Base-by-base conservation (phyloP, 1,284 basidiomycete genomes). In the Wolfiporia cocos region DNA sequence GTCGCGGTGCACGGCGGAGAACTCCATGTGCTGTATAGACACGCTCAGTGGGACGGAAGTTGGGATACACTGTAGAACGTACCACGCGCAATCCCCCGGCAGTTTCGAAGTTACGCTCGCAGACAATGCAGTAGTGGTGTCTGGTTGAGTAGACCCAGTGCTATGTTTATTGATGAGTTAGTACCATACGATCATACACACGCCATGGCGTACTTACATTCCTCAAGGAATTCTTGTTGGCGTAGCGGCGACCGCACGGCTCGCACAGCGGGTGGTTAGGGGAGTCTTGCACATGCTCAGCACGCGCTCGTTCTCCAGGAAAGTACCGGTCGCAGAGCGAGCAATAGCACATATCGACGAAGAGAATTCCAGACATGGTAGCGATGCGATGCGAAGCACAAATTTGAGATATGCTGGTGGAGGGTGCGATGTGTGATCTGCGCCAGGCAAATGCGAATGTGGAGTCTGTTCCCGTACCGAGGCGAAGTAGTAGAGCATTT, bases 311-410 rank as follows among this genome's bases (percentile, higher is more conserved):
- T 9, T 50, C 37, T 17, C 44, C 42, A 19, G 48, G 48, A 43
- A 61, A 61, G 46, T 59, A 57, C 32, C 44, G 43, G 42, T 61
- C 59, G 46, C 59, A 61, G 19, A 59, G 39, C 34, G 56, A 49
- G 48, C 59, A 61, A 48, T 61, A 61, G 23, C 43, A 42, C 42
- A 51, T 38, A 26, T 53, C 48, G 41, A 43, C 34, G 44, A 47
- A 48, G 39, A 47, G 23, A 12, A 46, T 7, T 20, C 50, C 41
- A 24, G 48, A 39, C 47, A 55, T 54, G 12, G 29, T 15, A 9
- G 32, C 7, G 14, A 34, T 33, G 14, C 20, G 26, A 12, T 18
- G 22, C n/a, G n/a, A n/a, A n/a, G n/a, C n/a, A n/a, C n/a, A n/a
- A n/a, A n/a, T n/a, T n/a, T n/a, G n/a, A n/a, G 37, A 20, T 5